These are phyloP conservation scores for Microbotryum violaceum DNA, from an alignment of 1,284 basidiomycete species.

Conservation along the genomic window DNA sequence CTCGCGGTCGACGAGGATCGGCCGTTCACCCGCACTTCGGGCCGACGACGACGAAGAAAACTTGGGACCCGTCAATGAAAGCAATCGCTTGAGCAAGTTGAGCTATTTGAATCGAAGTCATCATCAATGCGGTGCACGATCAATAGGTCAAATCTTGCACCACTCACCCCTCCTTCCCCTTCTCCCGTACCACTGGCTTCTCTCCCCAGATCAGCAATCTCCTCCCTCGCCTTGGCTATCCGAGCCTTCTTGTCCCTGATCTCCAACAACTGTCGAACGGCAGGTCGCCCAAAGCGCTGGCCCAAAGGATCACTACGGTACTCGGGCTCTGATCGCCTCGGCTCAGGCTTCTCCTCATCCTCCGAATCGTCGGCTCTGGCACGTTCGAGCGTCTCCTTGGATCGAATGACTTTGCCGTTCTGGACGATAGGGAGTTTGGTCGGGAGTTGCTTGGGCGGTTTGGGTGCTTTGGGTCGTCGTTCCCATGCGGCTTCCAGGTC, in stretches of 20 bases:
- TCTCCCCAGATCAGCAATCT: conserved; percentile 52
- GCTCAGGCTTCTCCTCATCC: conserved; percentile 12
- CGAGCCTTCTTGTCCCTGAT: conserved; percentile 63
- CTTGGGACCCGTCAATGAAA: conserved; percentile 68
- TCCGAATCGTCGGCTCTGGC: conserved; percentile 31
- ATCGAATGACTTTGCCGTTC: conserved; percentile 26
- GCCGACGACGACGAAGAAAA: conserved; percentile 55
- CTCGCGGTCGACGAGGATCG: conserved; percentile 63
- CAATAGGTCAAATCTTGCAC: conserved; percentile 32
- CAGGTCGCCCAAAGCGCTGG: conserved; percentile 41
- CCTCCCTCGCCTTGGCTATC: conserved; percentile 51
- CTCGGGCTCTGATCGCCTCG: conserved; percentile 10
- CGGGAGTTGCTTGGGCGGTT: conserved; percentile 17
- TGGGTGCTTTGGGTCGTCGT: conserved; percentile 11
- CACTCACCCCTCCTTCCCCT: conserved; percentile 33
- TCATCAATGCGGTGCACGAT: conserved; percentile 24
- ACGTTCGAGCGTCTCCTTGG: conserved; percentile 14
- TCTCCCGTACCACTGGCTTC: conserved; percentile 35
- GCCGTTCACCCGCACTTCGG: conserved; percentile 49
- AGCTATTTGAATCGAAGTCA: conserved; percentile 49
- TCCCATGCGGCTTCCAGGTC: conserved; percentile 34
- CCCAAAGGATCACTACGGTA: conserved; percentile 34
- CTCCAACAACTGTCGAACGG: conserved; percentile 79
- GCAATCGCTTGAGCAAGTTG: conserved; percentile 72
- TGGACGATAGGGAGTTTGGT: conserved; percentile 26